Percentiles rank a stretch among this genome's conserved stretches.
Conservation (phyloP, 2,329 filamentous ascomycete genomes). For the Keithomyces neogunnii region DNA sequence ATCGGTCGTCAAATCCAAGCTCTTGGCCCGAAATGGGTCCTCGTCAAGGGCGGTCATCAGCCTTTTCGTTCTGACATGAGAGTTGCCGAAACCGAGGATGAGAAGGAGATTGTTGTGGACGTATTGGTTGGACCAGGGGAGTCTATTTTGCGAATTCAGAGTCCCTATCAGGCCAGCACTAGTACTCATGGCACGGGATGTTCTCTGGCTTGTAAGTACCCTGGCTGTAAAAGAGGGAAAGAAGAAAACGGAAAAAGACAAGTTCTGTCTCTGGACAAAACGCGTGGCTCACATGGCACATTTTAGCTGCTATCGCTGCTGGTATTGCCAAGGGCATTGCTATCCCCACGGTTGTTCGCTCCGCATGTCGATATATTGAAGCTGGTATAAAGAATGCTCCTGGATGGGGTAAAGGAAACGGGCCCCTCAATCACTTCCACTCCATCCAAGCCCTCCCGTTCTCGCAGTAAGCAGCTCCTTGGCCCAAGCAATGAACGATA, state of each 20-base stretch:
- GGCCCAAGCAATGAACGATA: not conserved
- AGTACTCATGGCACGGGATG: slow-evolving; percentile 96
- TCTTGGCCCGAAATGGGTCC: slow-evolving; percentile 69
- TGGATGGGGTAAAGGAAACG: slow-evolving; percentile 56
- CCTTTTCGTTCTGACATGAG: slow-evolving; percentile 60
- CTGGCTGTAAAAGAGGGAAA: no score
- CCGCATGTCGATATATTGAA: slow-evolving; percentile 64
- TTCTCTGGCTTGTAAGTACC: slow-evolving; percentile 69
- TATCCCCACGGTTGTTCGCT: slow-evolving; percentile 51
- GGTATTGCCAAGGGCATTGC: slow-evolving; percentile 54
- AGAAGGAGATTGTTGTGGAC: slow-evolving; percentile 64
- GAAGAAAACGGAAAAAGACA: no score
- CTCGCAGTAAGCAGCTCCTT: slow-evolving; percentile 39
- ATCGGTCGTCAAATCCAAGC: slow-evolving; percentile 58
- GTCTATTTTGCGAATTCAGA: slow-evolving; percentile 55
- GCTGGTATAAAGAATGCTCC: slow-evolving; percentile 59
- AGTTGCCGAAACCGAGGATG: slow-evolving; percentile 47
- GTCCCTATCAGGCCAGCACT: slow-evolving; percentile 59
- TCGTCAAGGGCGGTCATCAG: slow-evolving; percentile 87
- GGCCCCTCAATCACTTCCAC: slow-evolving; percentile 73
- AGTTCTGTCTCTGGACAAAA: no score
- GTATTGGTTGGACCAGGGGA: slow-evolving; percentile 57
- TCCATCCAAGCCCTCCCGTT: slow-evolving; percentile 62
- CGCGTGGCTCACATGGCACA: not conserved
- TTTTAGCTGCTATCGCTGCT: slow-evolving; percentile 62